Evolutionary conservation across 164 flowering plant species (phyloP).

Genomic region (Brasenia schreberi): DNA sequence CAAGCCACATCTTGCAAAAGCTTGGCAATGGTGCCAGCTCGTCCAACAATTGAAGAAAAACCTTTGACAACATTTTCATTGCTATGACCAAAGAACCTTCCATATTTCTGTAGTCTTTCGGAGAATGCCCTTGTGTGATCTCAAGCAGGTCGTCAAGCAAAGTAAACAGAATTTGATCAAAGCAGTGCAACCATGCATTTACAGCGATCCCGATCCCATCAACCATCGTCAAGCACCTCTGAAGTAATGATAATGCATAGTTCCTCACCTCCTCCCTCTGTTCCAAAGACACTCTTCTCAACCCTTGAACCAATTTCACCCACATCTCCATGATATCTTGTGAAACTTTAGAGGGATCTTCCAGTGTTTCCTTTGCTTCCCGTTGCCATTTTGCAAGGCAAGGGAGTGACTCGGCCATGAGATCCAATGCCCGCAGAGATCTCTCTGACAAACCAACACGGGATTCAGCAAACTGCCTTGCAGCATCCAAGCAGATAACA

Average conservation of each 20-base stretch:
- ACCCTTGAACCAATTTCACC: slow-evolving; percentile 24
- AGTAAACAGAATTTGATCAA: slow-evolving; percentile 24
- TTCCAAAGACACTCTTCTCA: slow-evolving; percentile 27
- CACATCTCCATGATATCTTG: slow-evolving; percentile 31
- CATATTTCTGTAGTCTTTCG: slow-evolving; percentile 26
- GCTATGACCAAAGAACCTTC: slow-evolving; percentile 26
- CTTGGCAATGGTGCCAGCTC: slow-evolving; percentile 13
- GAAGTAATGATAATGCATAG: slow-evolving; percentile 19
- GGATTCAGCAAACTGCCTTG: slow-evolving; percentile 32
- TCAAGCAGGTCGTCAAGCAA: slow-evolving; percentile 30
- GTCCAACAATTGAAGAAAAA: slow-evolving; percentile 18
- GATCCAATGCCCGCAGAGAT: slow-evolving; percentile 26
- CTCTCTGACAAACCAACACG: slow-evolving; percentile 20
- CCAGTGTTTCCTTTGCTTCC: slow-evolving; percentile 18
- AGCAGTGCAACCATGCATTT: slow-evolving; percentile 24
- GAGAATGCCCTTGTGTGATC: slow-evolving; percentile 19
- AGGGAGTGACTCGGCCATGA: slow-evolving; percentile 24
- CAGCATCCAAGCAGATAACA: slow-evolving; percentile 23
- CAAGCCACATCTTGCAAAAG: slow-evolving; percentile 28
- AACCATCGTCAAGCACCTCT: slow-evolving; percentile 21
- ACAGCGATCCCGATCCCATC: slow-evolving; percentile 17
- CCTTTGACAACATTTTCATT: slow-evolving; percentile 20
- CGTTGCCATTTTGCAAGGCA: slow-evolving; percentile 19
- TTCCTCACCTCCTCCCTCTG: slow-evolving; percentile 31
- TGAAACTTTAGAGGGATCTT: slow-evolving; percentile 14